phyloP scores from a whole-genome alignment of 2,329 filamentous ascomycete genomes.

The Zelopaecilomyces penicillatus region DNA sequence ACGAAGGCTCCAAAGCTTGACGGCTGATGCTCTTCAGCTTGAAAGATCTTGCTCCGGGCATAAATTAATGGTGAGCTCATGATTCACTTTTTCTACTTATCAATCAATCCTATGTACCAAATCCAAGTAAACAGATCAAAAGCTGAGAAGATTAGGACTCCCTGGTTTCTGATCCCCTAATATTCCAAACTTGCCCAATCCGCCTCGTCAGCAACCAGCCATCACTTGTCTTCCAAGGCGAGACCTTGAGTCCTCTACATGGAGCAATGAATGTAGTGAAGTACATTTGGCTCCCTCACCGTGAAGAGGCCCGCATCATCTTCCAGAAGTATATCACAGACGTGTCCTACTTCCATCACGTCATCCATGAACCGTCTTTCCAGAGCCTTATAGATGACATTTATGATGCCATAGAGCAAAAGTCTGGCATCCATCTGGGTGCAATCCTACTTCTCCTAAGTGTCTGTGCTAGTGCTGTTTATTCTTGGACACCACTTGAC shows the following conservation, averaged over 20 bases:
- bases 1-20: constrained; percentile 23
- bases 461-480: constrained; percentile 23
- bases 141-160: constrained; percentile 18
- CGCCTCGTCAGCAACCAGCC: constrained; percentile 23
- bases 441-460: constrained; percentile 20
- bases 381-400: constrained; percentile 20
- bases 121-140: not conserved
- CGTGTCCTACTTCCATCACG: constrained; percentile 24
- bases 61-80: constrained; percentile 20
- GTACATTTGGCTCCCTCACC: constrained; percentile 26
- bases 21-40: constrained; percentile 25
- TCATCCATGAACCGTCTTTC: constrained; percentile 22
- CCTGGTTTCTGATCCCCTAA: constrained; percentile 21
- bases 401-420: constrained; percentile 21
- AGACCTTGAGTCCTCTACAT: constrained; percentile 13
- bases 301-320: constrained; percentile 22
- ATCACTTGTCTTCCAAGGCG: constrained; percentile 22
- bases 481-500: constrained; percentile 22
- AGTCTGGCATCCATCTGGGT: constrained; percentile 15
- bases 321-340: constrained; percentile 22
- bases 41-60: constrained; percentile 23
- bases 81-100: not conserved
- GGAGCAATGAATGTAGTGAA: constrained; percentile 20
- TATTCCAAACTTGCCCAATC: constrained; percentile 25
- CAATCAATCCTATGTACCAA: not conserved